Evolutionary conservation across 345 rosid genomes (phyloP), one percentile per base, ranked within the genome.

Genomic region (Ceriops zippeliana): DNA sequence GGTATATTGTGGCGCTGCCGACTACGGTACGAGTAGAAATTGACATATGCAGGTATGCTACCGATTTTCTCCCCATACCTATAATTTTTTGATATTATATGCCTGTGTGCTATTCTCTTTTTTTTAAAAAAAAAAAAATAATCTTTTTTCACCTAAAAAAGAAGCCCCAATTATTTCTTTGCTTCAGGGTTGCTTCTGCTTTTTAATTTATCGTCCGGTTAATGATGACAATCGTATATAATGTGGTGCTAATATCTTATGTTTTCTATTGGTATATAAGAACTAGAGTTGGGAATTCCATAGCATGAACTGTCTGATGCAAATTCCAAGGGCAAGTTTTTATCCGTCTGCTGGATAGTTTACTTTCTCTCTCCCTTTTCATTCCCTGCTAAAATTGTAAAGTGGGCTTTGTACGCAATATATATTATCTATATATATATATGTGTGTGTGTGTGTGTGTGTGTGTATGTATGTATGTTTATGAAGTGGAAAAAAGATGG

Each of bases 181-280:
- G 42, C 62, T 52, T 62, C 71, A 72, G 72, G 58, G 69, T 79
- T 65, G 72, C 67, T 47, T 65, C 62, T 61, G 27, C 69, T 72
- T 73, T 69, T 52, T 17, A 24, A 42, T 70, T 70, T 70, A 74
- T 71, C 75, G 63, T 67, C 67, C 3, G 4, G 21, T 46, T 67
- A 76, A 80, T 80, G 63, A 80, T 80, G 66, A 56, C 65, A 15
- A 57, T 47, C 22, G 63, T 76, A 46, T 69, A 58, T 65, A 31
- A 49, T 11, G 20, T 2, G 22, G 67, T 61, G 42, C 4, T 53
- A 38, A 52, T 61, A 17, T n/a, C 42, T 66, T 38, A 3, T 35
- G 46, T 17, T 51, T 58, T 63, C 27, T 26, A 32, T 26, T 5
- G 54, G 6, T 21, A 1, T 15, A 46, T 34, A 7, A 34, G 5